Base-by-base conservation (phyloP, 1,284 basidiomycete species). In the Porogramme epimiltina region DNA sequence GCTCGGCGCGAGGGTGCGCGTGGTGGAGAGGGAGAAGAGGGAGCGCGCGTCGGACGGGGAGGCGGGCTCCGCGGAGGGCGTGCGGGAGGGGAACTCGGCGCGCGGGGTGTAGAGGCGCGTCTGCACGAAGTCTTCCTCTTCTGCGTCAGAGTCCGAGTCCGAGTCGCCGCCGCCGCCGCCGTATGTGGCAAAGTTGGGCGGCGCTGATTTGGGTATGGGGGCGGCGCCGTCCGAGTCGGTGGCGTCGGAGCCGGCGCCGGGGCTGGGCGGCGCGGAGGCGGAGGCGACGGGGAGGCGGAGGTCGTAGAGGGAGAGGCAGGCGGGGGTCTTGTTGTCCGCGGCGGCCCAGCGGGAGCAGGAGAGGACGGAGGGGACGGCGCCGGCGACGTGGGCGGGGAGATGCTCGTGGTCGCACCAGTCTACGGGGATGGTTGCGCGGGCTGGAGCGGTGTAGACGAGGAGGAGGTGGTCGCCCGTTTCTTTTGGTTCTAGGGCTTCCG, bases 221-320 rank as follows among this genome's bases (percentile, higher is more conserved):
- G 28, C 28, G 28, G 8, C 13, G 28, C 28, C 28, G 28, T 31
- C 28, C 13, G 28, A 31, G 28, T 31, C 28, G 6, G 28, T 31
- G 8, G 28, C 28, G 28, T 31, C 28, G 6, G 28, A 31, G 13
- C 13, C 28, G 6, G 28, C 28, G 6, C 28, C 28, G 28, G 28
- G 28, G 28, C 28, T 6, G 28, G 28, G 13, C 28, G 34, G 34
- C 13, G n/a, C 9, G 34, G n/a, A n/a, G 16, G 34, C 34, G 34
- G n/a, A n/a, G 28, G 28, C 28, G 28, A 8, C 28, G 28, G 28
- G n/a, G 34, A 10, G 9, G 34, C 9, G 8, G 34, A 37, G 34
- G 61, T 84, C 34, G 34, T 37, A 85, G 18, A 79, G 60, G 2
- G 83, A 81, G 1, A 76, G 66, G 78, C 78, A 85, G 0, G 67